Base-by-base conservation (phyloP, 2,329 filamentous ascomycete species). In the Calonectria crousiana region DNA sequence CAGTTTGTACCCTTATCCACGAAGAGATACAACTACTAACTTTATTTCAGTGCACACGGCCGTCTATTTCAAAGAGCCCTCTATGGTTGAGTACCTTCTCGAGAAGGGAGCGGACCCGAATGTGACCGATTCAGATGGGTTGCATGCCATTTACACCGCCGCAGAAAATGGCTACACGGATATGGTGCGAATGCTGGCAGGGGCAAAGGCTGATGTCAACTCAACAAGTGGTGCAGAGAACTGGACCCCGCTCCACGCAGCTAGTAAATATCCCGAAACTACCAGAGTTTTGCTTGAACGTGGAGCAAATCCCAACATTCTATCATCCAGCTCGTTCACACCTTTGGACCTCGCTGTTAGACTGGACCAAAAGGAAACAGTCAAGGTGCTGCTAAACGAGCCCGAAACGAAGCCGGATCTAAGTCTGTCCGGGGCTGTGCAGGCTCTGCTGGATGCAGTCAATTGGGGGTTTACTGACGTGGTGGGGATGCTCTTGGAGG, bases 401-500 rank as follows among this genome's bases (percentile, higher is more conserved):
- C 34, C 71, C 30, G 58, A 66, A 18, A 14, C 8, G 23, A 56
- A 70, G 28, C 28, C 36, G 4, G 47, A 73, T 16, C 56, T 73
- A 3, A 20, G 13, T 20, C 14, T 58, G 5, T 1, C 32, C 4
- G 28, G 28, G 10, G 28, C 58, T 9, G 49, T 53, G 10, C 34
- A 49, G 13, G 47, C 49, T 10, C 9, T 74, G 20, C 11, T 14
- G 0, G 4, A 28, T 6, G 73, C 69, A 1, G 65, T 72, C 10
- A 30, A 52, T 3, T 11, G 4, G 4, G 34, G 23, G 2, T 64
- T 36, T 11, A 14, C 30, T 4, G 72, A 51, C 0, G 36, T 36
- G 2, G 49, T 75, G 4, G 49, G 20, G 9, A 8, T 14, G 30
- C 23, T 74, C 1, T 58, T 75, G 1, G 72, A 75, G 26, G 74